These are phyloP conservation scores for Yarrowia divulgata DNA, from an alignment of 805 yeast genomes.

Conservation along the genomic window DNA sequence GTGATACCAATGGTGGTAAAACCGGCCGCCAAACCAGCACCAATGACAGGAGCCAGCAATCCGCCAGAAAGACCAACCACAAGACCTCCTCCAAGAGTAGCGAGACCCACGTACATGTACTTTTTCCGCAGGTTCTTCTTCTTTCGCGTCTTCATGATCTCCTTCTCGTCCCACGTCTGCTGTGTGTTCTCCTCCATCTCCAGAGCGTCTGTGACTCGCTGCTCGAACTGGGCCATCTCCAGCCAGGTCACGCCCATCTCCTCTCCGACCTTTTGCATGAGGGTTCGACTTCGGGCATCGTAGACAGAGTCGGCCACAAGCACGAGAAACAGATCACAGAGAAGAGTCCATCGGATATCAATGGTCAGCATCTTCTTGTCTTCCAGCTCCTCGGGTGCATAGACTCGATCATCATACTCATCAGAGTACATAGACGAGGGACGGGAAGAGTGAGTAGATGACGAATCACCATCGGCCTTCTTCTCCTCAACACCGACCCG, in stretches of 20 bases:
- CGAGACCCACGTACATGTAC: constrained; percentile 87
- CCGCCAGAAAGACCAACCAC: constrained; percentile 97
- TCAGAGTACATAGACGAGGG: constrained; percentile 22
- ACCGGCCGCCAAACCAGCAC: constrained; percentile 98
- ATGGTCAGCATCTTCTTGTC: constrained; percentile 55
- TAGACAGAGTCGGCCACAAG: constrained; percentile 83
- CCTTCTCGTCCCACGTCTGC: constrained; percentile 75
- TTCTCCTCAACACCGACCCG: neutral
- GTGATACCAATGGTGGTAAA: constrained; percentile 90
- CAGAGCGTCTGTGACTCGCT: constrained; percentile 86
- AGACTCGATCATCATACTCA: constrained; percentile 39
- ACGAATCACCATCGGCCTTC: neutral
- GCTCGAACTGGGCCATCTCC: constrained; percentile 87
- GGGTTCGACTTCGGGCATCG: constrained; percentile 85
- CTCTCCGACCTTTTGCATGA: constrained; percentile 73
- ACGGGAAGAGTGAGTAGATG: neutral
- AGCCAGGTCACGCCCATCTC: constrained; percentile 63
- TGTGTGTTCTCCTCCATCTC: constrained; percentile 86
- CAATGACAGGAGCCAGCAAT: constrained; percentile 93
- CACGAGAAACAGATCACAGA: constrained; percentile 87
- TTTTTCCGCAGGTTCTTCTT: constrained; percentile 68
- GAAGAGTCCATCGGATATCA: constrained; percentile 90
- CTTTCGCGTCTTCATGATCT: constrained; percentile 73
- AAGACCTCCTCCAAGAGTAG: constrained; percentile 94
- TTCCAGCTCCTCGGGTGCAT: constrained; percentile 45